A percentile compares a stretch with the other conserved stretches of the same genome.
Evolutionary conservation across 768 basidiomycete genomes (phyloP).

Genomic region (Porphyrellus cyaneotinctus): DNA sequence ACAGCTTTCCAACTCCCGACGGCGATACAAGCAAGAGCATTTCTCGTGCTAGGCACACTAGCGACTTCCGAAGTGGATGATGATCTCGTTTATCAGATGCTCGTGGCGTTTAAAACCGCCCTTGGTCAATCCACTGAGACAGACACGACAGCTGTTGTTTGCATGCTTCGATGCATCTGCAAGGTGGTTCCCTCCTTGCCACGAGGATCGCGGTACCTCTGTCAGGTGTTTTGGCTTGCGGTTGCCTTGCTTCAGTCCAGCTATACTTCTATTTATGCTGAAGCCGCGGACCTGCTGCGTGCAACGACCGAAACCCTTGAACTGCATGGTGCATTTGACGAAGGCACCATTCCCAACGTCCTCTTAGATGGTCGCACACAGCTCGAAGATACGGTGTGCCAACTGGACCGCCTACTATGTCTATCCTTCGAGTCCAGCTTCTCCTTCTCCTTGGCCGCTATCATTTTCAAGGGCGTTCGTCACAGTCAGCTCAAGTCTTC

Average conservation of each 20-base stretch:
- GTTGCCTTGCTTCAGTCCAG: conserved; percentile 79
- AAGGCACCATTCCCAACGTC: conserved; percentile 47
- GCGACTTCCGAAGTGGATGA: conserved; percentile 85
- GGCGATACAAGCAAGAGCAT: conserved; percentile 83
- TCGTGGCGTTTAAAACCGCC: conserved; percentile 78
- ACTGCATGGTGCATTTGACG: conserved; percentile 52
- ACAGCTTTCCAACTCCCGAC: conserved; percentile 89
- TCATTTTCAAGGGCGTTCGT: conserved; percentile 85
- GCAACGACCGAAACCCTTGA: conserved; percentile 64
- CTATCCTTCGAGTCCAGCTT: conserved; percentile 76
- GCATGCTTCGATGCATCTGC: conserved; percentile 85
- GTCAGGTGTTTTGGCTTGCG: conserved; percentile 82
- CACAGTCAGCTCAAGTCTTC: conserved; percentile 59
- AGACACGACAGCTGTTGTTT: conserved; percentile 69
- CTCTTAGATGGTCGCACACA: conserved; percentile 61
- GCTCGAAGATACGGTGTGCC: conserved; percentile 63
- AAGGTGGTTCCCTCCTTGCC: conserved; percentile 70
- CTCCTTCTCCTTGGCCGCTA: conserved; percentile 76
- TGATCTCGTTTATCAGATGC: conserved; percentile 89
- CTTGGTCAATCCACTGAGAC: conserved; percentile 63
- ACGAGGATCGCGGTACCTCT: conserved; percentile 65
- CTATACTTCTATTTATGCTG: conserved; percentile 62
- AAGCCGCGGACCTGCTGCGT: conserved; percentile 65
- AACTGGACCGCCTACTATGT: conserved; percentile 68
- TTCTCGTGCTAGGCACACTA: conserved; percentile 79